These are phyloP conservation scores for Juglanconis oblonga DNA, from an alignment of 2,329 filamentous ascomycete genomes.

Conservation along the genomic window DNA sequence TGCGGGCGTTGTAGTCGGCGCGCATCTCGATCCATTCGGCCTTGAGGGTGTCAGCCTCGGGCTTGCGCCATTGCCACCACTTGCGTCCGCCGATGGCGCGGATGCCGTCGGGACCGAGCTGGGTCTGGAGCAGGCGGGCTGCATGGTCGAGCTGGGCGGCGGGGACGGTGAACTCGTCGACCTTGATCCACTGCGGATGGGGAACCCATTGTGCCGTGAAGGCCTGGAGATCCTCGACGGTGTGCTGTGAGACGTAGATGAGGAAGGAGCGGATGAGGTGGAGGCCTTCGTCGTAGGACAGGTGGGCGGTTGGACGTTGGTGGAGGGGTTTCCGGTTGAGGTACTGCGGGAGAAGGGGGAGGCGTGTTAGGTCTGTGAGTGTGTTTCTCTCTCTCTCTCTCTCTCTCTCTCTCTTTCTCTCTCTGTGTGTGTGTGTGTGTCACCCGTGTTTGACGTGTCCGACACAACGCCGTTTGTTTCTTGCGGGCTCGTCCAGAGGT, in stretches of 20 bases:
- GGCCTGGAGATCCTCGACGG: conserved; percentile 86
- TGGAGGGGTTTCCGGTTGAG: conserved; percentile 72
- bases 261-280: conserved; percentile 85
- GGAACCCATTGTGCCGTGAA: conserved; percentile 94
- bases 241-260: conserved; percentile 79
- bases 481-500: too few species aligned
- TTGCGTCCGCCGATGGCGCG: conserved; percentile 73
- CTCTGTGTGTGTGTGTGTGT: background rate
- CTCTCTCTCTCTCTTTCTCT: too few species aligned
- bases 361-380: background rate
- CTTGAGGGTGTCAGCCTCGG: conserved; percentile 59
- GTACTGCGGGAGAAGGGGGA: conserved; percentile 55
- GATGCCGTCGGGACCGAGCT: conserved; percentile 76
- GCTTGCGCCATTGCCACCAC: conserved; percentile 86
- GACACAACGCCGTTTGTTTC: too few species aligned
- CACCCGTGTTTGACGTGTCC: too few species aligned
- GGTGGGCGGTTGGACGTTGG: conserved; percentile 81
- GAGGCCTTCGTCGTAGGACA: conserved; percentile 92
- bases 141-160: conserved; percentile 62
- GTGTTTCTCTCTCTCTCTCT: background rate
- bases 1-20: conserved; percentile 71
- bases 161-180: conserved; percentile 66
- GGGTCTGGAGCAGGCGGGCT: conserved; percentile 63
- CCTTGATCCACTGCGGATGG: conserved; percentile 81
- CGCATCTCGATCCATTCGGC: conserved; percentile 98